Percentiles rank a stretch among this genome's conserved stretches.
These are phyloP conservation scores for Cladophialophora carrionii DNA, from an alignment of 2,329 filamentous ascomycete genomes.

Conservation along the genomic window DNA sequence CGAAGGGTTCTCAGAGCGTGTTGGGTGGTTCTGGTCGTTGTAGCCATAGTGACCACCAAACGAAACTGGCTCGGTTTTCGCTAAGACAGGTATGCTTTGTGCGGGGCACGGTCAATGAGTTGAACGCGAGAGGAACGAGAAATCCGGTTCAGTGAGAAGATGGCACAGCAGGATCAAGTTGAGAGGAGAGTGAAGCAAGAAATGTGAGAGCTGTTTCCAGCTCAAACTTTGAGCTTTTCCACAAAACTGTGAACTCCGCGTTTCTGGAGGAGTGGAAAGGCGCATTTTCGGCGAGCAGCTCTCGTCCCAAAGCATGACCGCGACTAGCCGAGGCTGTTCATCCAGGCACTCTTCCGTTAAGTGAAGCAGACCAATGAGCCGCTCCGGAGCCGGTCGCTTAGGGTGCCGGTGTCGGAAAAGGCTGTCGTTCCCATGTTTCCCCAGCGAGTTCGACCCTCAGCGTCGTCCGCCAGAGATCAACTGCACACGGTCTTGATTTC, in stretches of 20 bases:
- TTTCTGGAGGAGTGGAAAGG: conserved; percentile 4
- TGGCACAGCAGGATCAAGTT: background rate
- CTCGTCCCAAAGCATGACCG: conserved; percentile 3
- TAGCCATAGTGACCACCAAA: conserved; percentile 27
- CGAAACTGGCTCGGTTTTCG: background rate
- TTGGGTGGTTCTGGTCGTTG: conserved; percentile 34
- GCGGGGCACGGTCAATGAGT: conserved; percentile 11
- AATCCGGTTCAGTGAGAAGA: background rate
- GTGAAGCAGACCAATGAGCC: background rate
- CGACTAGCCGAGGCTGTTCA: conserved; percentile 20
- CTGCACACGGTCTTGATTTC: background rate
- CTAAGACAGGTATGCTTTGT: background rate
- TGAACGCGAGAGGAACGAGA: background rate
- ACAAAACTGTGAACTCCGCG: conserved; percentile 8
- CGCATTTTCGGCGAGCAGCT: conserved; percentile 16
- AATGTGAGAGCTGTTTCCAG: background rate
- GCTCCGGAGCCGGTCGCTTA: conserved; percentile 11
- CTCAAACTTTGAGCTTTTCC: background rate
- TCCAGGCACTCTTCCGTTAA: background rate
- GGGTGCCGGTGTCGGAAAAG: conserved; percentile 12
- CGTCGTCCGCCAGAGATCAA: background rate
- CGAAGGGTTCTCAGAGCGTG: conserved; percentile 35
- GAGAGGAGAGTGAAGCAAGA: background rate
- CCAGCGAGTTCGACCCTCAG: background rate
- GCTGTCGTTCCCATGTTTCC: background rate